Conservation (phyloP, 148 eudicot species). For the Chenopodium album region DNA sequence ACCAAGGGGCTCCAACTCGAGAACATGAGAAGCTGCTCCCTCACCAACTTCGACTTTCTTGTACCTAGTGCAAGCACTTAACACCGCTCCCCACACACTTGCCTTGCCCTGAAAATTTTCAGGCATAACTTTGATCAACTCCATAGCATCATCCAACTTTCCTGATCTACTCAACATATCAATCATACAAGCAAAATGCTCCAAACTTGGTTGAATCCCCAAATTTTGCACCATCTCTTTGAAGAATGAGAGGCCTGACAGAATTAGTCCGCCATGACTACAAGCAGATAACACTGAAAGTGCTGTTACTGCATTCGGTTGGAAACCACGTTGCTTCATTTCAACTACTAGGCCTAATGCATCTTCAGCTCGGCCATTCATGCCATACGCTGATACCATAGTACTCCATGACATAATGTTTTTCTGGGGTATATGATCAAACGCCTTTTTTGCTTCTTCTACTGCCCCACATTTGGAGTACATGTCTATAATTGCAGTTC, state of each 20-base stretch:
- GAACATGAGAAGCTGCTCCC: conserved; percentile 43
- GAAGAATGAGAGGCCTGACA: conserved; percentile 55
- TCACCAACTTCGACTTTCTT: conserved; percentile 39
- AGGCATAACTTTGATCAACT: conserved; percentile 46
- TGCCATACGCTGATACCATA: conserved; percentile 72
- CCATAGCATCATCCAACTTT: conserved; percentile 52
- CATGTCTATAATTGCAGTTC: conserved; percentile 68
- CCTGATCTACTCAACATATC: conserved; percentile 81
- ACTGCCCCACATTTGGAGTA: conserved; percentile 83
- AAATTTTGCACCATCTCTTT: conserved; percentile 43
- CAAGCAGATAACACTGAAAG: conserved; percentile 79
- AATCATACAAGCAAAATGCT: conserved; percentile 80
- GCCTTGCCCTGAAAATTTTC: conserved; percentile 40
- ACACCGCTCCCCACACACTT: conserved; percentile 73
- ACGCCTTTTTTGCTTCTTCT: conserved; percentile 53
- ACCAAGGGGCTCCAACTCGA: conserved; percentile 67
- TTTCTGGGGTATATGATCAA: conserved; percentile 49
- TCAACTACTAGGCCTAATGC: conserved; percentile 47
- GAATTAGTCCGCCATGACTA: conserved; percentile 80
- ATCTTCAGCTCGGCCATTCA: conserved; percentile 66
- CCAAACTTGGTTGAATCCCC: conserved; percentile 39
- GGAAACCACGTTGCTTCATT: conserved; percentile 52
- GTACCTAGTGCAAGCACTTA: conserved; percentile 64
- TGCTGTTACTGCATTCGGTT: conserved; percentile 62
- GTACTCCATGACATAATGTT: conserved; percentile 70